A percentile compares a stretch with the other conserved stretches of the same genome.
These are phyloP conservation scores for Fomitopsis palustris DNA, from an alignment of 1,284 basidiomycete species.

Conservation along the genomic window DNA sequence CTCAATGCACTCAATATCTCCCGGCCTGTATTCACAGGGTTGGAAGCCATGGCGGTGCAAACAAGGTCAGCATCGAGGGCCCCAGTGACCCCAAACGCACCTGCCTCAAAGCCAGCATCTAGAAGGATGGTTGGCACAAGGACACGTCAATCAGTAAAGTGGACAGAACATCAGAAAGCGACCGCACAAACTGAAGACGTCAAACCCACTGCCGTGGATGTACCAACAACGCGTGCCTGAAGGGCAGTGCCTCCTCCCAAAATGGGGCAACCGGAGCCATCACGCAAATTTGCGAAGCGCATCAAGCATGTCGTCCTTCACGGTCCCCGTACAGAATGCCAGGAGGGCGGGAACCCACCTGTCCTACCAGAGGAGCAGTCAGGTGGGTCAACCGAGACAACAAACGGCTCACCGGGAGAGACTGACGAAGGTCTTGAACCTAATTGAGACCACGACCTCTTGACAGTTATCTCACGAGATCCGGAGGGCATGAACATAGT, in stretches of 20 bases:
- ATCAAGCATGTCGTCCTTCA: conserved; percentile 9
- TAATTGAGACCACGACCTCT: not conserved
- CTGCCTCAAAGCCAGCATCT: too few species aligned
- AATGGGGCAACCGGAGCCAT: conserved; percentile 8
- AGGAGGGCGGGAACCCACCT: conserved; percentile 7
- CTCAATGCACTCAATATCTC: not conserved
- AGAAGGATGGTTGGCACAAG: too few species aligned
- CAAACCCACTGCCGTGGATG: too few species aligned
- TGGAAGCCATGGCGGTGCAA: conserved; percentile 1
- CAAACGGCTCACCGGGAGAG: too few species aligned
- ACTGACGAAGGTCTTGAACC: too few species aligned
- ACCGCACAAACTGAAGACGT: too few species aligned
- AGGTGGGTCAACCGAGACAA: too few species aligned
- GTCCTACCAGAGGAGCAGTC: too few species aligned
- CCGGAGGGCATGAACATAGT: conserved; percentile 14
- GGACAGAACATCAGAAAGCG: too few species aligned
- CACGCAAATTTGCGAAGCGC: conserved; percentile 8
- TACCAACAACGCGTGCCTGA: not conserved
- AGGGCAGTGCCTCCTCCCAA: not conserved
- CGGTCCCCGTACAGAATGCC: conserved; percentile 3
- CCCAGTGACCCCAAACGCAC: too few species aligned
- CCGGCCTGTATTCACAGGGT: not conserved
- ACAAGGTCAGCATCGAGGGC: too few species aligned
- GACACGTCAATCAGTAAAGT: too few species aligned
- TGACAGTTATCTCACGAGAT: not conserved